Base-by-base conservation (phyloP, 2,329 filamentous ascomycete species). In the Cladobotryum mycophilum region DNA sequence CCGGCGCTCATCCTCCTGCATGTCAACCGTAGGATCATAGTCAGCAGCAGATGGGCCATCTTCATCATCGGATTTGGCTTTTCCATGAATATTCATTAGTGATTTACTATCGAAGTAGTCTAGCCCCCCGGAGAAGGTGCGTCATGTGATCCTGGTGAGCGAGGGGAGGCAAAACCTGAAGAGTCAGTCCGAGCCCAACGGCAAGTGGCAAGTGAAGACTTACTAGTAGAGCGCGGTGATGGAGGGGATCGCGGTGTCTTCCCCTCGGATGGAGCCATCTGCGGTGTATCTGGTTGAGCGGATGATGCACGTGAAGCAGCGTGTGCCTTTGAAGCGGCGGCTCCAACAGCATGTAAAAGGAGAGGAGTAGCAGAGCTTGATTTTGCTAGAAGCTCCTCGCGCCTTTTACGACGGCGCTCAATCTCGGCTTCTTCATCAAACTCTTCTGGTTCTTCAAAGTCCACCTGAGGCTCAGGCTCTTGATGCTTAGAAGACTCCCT, bases 31-130 rank as follows among this genome's bases (percentile, higher is more conserved):
- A 1, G 91, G 91, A 63, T 96, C 89, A 65, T 96, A 96, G 67
- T 96, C 89, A 53, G 89, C 90, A 42, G 91, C 91, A n/a, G 90
- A 96, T 5, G 88, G 87, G 6, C 86, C 89, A 60, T 93, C 86
- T 56, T 81, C 79, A 2, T 75, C 73, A 11, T 63, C 57, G 14
- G 55, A 54, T 45, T 71, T 70, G 40, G 60, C 60, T 55, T 73
- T 68, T 35, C 70, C 74, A 59, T 81, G 76, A 5, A 64, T 73
- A 62, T 88, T 87, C 67, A 82, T 80, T 56, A 89, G 75, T 57
- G 84, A 80, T 51, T 81, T 76, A 62, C 89, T 86, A 59, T 83
- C 79, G 60, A 80, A 72, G 60, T 89, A 76, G 52, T 82, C 78
- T 55, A 88, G 11, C 74, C 76, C 51, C 75, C 75, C 5, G 82